Evolutionary conservation across 208 protist species (phyloP).

Genomic region (Tritrichomonas foetus): DNA sequence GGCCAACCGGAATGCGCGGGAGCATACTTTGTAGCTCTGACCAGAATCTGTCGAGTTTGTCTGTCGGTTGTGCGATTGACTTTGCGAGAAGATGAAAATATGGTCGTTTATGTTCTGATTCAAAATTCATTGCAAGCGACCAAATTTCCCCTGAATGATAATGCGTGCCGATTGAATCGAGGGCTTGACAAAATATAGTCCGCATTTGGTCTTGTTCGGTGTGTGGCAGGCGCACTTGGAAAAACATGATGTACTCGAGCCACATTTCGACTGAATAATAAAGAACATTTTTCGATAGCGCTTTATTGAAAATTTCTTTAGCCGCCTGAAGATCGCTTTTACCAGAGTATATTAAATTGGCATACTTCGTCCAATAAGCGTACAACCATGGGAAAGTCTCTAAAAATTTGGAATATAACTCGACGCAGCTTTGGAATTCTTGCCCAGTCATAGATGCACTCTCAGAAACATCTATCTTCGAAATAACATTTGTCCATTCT

Average conservation of each 20-base stretch:
- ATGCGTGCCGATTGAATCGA: neutral
- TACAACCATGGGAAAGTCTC: neutral
- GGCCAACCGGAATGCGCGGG: neutral
- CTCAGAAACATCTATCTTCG: neutral
- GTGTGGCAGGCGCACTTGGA: neutral
- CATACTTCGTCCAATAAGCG: conserved; percentile 1
- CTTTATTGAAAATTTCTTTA: neutral
- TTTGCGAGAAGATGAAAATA: neutral
- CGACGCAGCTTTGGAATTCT: neutral
- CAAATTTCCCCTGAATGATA: neutral
- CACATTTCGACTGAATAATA: conserved; percentile 16
- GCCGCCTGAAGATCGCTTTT: neutral
- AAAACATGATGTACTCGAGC: neutral
- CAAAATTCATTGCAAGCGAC: neutral
- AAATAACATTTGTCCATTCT: neutral
- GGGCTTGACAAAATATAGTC: neutral
- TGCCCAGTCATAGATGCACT: neutral
- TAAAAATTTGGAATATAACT: neutral
- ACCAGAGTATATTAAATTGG: neutral
- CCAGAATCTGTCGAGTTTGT: neutral
- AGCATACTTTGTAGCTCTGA: neutral
- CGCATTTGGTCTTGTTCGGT: neutral
- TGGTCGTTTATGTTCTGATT: neutral
- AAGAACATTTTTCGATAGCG: neutral
- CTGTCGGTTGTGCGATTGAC: neutral